phyloP scores from a whole-genome alignment of 1,284 basidiomycete genomes.

The Porogramme epimiltina region DNA sequence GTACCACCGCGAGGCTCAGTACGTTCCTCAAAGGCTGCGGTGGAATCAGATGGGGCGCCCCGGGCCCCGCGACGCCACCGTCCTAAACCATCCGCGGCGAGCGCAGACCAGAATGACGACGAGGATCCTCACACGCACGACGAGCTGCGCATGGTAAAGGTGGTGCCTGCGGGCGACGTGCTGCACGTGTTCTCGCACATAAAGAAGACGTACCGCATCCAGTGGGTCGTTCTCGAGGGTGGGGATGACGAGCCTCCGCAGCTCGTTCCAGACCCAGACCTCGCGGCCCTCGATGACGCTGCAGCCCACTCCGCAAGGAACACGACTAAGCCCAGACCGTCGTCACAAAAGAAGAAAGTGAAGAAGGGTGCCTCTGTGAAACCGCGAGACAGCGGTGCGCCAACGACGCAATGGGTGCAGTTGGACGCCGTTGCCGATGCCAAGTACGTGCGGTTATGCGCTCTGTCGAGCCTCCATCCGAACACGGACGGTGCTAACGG shows the following conservation, averaged over 20 bases:
- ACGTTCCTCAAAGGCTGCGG: constrained; percentile 11
- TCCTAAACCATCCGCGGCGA: constrained; percentile 5
- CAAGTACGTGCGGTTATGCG: constrained; percentile 55
- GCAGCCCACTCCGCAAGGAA: constrained; percentile 6
- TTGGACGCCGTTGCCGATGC: constrained; percentile 54
- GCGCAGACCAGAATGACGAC: not conserved
- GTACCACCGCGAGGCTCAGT: constrained; percentile 1
- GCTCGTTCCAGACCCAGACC: constrained; percentile 11
- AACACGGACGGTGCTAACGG: too few species aligned
- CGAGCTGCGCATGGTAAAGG: constrained; percentile 42
- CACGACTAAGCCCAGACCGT: constrained; percentile 10
- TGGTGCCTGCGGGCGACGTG: constrained; percentile 63
- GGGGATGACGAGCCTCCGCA: constrained; percentile 35
- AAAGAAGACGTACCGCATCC: constrained; percentile 84
- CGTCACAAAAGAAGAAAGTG: not conserved
- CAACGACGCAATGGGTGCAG: constrained; percentile 47
- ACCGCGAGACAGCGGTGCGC: not conserved
- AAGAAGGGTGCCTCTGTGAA: constrained; percentile 4
- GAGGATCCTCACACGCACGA: not conserved
- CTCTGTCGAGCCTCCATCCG: not conserved
- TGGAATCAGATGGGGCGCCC: constrained; percentile 17
- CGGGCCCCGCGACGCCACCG: constrained; percentile 11
- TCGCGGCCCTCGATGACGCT: constrained; percentile 6
- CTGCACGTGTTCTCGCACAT: constrained; percentile 91
- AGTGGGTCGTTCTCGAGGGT: constrained; percentile 69